Base-by-base conservation (phyloP, 2,329 filamentous ascomycete genomes). In the Cladorrhinum sp. region DNA sequence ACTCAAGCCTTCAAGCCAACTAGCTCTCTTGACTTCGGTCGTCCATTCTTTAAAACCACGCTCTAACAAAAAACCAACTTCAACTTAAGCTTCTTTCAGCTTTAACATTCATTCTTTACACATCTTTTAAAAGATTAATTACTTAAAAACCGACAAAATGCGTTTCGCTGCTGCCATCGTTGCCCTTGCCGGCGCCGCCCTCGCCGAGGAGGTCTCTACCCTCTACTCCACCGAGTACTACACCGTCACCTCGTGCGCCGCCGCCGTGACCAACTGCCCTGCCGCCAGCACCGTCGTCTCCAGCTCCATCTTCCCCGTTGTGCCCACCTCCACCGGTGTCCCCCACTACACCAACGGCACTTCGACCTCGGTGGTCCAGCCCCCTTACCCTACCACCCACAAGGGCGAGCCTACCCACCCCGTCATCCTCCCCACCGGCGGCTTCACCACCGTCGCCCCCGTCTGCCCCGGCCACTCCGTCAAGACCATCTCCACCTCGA, bases 191-290 rank as follows among this genome's bases (percentile, higher is more conserved):
- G 78, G 75, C 70, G 77, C 76, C 71, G 77, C 73, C 62, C 26
- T 68, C 8, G 67, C 66, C 67, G 68, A 77, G 39, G 54, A 57
- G 14, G 39, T 57, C 68, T 70, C 73, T 52, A 80, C 82, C 70
- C 76, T 86, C 76, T 85, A 82, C 80, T 75, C 77, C 71, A 85
- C 82, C 66, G 79, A 85, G 72, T 78, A 81, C 72, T 77, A 83
- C 68, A 86, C 84, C 76, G 77, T 86, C 79, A 86, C 82, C 74
- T 84, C 82, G 57, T 87, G 84, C 75, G 79, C 72, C 62, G 74
- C 81, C 16, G 77, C 76, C 60, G 79, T 82, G 69, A 80, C 81
- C 71, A 70, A 83, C 80, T 85, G 82, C 75, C 75, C 75, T 51
- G 75, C 73, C 62, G 58, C 58, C 56, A 68, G 68, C 62, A 73